Base-by-base conservation (phyloP, 1,139 yeast genomes). In the Candida buenavistaensis region DNA sequence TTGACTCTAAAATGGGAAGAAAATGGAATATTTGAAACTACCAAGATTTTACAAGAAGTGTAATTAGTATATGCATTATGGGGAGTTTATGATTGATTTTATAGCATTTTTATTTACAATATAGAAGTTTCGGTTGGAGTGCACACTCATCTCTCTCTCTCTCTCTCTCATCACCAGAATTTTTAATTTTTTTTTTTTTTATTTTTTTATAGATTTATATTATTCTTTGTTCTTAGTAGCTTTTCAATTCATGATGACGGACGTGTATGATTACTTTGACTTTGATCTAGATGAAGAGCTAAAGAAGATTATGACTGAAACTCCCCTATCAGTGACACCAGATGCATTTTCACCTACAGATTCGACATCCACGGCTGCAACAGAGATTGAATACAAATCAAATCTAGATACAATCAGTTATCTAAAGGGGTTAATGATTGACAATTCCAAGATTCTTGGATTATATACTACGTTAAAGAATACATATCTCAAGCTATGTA, bases 1-100 rank as follows among this genome's bases (percentile, higher is more conserved):
- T 71, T 82, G 35, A 65, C 72, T 34, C 66, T 70, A 37, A 73
- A 70, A 45, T 72, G 79, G 78, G 68, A 70, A 22, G 70, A 68
- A 41, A 58, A 65, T 7, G 78, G 72, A 5, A 62, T 62, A 11
- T 61, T 68, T 36, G 61, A 68, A 10, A 46, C 63, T 26, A 47
- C 40, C 36, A 44, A 57, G 17, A 41, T 52, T 13, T 48, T 50
- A 23, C 59, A 56, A 39, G 76, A 69, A 42, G 74, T 72, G 4
- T 52, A 63, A 14, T 14, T 24, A 17, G 23, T 25, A 14, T 14
- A 14, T 17, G 19, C 20, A 20, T 13, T 17, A 20, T 23, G 16
- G 28, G 15, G 11, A n/a, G 22, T 4, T 13, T 20, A 13, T 27
- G 14, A 11, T 17, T 32, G 24, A 40, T 40, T 26, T 33, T 40